Evolutionary conservation across 805 yeast species (phyloP).

Genomic region (Saccharomycopsis sp.): DNA sequence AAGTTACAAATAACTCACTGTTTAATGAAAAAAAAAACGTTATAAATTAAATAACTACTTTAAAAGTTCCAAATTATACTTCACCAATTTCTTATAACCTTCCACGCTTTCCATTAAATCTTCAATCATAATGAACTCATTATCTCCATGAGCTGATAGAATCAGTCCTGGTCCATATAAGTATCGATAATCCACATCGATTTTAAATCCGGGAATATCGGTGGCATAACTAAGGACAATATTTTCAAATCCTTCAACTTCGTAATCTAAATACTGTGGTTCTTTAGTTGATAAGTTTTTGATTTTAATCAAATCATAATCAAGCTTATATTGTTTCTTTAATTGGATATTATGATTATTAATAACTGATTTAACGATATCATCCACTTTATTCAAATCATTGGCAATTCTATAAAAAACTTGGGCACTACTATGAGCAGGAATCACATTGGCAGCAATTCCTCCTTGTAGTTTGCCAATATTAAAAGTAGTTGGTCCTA

Average conservation of each 20-base stretch:
- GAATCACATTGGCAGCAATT: slow-evolving; percentile 56
- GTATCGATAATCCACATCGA: slow-evolving; percentile 24
- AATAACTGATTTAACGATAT: slow-evolving; percentile 7
- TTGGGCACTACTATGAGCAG: slow-evolving; percentile 43
- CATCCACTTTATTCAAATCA: slow-evolving; percentile 21
- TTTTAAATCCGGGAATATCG: slow-evolving; percentile 13
- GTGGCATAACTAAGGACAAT: slow-evolving; percentile 34
- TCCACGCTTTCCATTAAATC: slow-evolving; percentile 32
- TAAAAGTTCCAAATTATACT: neutral
- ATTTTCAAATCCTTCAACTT: slow-evolving; percentile 56
- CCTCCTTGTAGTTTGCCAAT: slow-evolving; percentile 51
- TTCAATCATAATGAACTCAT: slow-evolving; percentile 32
- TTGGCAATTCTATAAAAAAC: slow-evolving; percentile 45
- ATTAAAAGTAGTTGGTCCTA: slow-evolving; percentile 55
- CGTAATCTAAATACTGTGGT: slow-evolving; percentile 42
- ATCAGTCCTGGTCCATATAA: slow-evolving; percentile 46
- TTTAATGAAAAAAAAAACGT: too few relatives aligned
- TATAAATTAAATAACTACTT: too few relatives aligned
- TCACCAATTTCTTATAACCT: slow-evolving; percentile 31
- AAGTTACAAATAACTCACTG: too few relatives aligned
- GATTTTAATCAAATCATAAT: slow-evolving; percentile 22
- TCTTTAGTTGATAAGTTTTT: slow-evolving; percentile 2
- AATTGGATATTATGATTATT: neutral
- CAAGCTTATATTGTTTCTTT: neutral
- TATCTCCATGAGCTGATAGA: slow-evolving; percentile 39